Conservation (phyloP, 2,329 filamentous ascomycete species). For the Nigrospora sphaerica region DNA sequence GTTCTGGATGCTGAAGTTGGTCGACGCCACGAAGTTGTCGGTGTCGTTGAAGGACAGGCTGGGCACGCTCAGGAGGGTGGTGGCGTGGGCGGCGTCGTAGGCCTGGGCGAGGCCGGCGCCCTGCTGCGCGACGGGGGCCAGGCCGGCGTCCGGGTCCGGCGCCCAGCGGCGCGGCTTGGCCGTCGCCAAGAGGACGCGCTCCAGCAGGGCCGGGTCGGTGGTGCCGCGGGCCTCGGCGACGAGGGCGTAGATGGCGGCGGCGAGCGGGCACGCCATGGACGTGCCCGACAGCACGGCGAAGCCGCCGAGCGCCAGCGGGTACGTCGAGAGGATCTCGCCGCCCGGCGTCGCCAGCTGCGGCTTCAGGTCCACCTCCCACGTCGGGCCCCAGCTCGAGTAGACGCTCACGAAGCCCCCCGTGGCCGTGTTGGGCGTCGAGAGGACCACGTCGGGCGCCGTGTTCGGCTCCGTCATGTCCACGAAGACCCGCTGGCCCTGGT, state of each 20-base stretch:
- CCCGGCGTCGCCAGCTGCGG: constrained; percentile 50
- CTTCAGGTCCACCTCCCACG: constrained; percentile 49
- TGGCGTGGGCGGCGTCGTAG: constrained; percentile 30
- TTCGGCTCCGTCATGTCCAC: constrained; percentile 35
- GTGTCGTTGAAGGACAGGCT: constrained; percentile 38
- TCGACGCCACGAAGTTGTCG: constrained; percentile 24
- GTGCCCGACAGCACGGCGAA: constrained; percentile 31
- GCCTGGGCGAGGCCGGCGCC: constrained; percentile 35
- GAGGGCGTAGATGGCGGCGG: constrained; percentile 48
- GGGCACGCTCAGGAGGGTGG: constrained; percentile 25
- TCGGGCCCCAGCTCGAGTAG: constrained; percentile 55
- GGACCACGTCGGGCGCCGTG: constrained; percentile 18
- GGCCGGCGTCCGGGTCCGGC: background rate
- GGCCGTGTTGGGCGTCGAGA: constrained; percentile 24
- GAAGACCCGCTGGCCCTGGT: constrained; percentile 19
- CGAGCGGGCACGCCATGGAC: constrained; percentile 53
- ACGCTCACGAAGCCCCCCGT: constrained; percentile 45
- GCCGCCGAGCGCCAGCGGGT: constrained; percentile 27
- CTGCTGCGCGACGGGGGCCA: constrained; percentile 31
- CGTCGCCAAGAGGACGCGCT: constrained; percentile 41
- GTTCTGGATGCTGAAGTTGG: constrained; percentile 33
- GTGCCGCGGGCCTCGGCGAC: constrained; percentile 44
- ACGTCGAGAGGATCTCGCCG: constrained; percentile 52
- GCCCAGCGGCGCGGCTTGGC: constrained; percentile 33
- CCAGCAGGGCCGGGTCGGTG: constrained; percentile 40